Evolutionary conservation across 768 basidiomycete genomes (phyloP), one percentile per base, ranked within the genome.

Genomic region (Baorangia bicolor): DNA sequence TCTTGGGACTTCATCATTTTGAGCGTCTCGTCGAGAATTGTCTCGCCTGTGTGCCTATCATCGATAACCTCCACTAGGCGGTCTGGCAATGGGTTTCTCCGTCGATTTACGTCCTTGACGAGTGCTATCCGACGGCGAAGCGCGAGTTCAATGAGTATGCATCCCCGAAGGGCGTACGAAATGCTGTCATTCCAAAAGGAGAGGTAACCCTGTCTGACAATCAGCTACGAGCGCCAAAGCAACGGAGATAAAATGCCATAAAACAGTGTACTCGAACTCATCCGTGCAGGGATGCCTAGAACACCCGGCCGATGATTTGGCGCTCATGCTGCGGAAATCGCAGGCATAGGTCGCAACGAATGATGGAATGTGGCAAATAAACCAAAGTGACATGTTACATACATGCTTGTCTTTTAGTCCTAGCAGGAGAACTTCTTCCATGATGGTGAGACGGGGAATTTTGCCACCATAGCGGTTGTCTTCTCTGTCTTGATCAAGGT

Each of bases 111-210:
- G 66, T 98, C 96, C 62, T 83, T 82, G 49, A 94, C 88, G 56
- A 98, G 83, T 3, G 92, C 94, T 73, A 99, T 97, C 37, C 97
- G 83, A 54, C 94, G 81, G 39, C 96, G 85, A n/a, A 99, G 83
- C 1, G 96, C 95, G 56, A 99, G 88, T 70, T 99, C 96, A 52
- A 98, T 88, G 58, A 99, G 83, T 65, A 99, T 98, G 72, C 96
- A 98, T 5, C 97, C 97, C n/a, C 97, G 86, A 2, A 99, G 82
- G 14, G 96, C 95, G 73, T 99, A 99, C 0, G 94, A 97, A 62
- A 99, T 99, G 75, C 98, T 98, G 79, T 99, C 96, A 75, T 98
- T 98, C 96, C 96, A 98, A 70, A 98, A 98, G 1, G 94, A 96
- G 37, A 98, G 84, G 73, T 98, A 97, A 34, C 95, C 95, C 84